These are phyloP conservation scores for Rosa rugosa DNA, from an alignment of 306 rosid genomes.

Conservation along the genomic window DNA sequence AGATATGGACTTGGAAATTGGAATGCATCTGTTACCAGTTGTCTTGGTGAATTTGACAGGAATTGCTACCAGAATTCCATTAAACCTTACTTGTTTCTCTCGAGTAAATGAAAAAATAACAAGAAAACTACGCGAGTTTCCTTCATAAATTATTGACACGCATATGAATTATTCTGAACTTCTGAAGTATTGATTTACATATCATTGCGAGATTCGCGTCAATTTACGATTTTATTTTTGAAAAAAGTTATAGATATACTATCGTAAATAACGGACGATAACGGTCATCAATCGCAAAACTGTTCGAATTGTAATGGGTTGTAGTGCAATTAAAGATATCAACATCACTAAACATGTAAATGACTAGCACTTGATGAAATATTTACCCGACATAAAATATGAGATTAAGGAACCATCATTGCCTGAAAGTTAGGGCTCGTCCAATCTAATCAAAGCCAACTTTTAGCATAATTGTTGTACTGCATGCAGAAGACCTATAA, in stretches of 20 bases:
- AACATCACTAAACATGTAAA: background rate
- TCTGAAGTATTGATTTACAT: background rate
- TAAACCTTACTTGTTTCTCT: background rate
- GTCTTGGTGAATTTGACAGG: background rate
- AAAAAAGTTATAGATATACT: background rate
- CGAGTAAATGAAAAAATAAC: background rate
- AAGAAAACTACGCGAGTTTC: background rate
- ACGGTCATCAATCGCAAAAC: no score
- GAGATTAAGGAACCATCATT: background rate
- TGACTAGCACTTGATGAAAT: background rate
- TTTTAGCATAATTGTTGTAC: background rate
- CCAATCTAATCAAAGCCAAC: background rate
- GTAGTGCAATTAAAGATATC: no score
- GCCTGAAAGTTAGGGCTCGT: background rate
- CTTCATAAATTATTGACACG: background rate
- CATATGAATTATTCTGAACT: background rate
- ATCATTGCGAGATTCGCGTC: background rate
- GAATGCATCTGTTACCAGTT: slow-evolving; percentile 14
- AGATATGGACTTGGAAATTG: background rate
- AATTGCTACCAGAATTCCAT: background rate
- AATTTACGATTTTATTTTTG: background rate
- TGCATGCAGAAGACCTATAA: background rate
- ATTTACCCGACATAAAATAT: background rate
- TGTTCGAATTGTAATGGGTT: no score
- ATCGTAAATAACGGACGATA: background rate